Base-by-base conservation (phyloP, 108 stramenopile genomes). In the Mediolabrus comicus region DNA sequence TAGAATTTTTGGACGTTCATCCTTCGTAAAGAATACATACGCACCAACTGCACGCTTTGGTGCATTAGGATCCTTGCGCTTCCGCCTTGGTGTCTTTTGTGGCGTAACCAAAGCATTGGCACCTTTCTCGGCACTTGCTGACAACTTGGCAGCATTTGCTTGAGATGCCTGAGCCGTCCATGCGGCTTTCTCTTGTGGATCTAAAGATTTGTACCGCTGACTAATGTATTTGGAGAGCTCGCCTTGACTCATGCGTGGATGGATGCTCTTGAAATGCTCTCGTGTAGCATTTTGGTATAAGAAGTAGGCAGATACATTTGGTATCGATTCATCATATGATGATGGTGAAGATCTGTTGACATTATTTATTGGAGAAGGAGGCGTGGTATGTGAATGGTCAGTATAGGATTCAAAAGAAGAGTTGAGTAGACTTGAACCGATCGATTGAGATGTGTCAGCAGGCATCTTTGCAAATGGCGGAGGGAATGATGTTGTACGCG, bases 201-300 rank as follows among this genome's bases (percentile, higher is more conserved):
- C 86, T 54, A 90, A 59, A 43, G 77, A 71, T 75, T 85, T 86
- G 85, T 87, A 90, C 85, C 83, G 87, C 73, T 84, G 83, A 90
- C 83, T 90, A 19, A 86, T 90, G 62, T 85, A 87, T 71, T 90
- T 90, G 58, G 86, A 72, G n/a, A 90, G 69, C 46, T 90, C 83
- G 14, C 83, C 89, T 61, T 84, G 85, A 10, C 84, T 83, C 75
- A 77, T 77, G 2, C 65, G 83, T 9, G 86, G 86, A 57, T 90
- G 82, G 29, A 82, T 36, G 0, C 78, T 74, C 66, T 83, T 84
- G 83, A 90, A 87, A 25, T 83, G 68, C 16, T 84, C 89, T 17
- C 89, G 69, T 81, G 82, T 90, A 29, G 83, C 83, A 68, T 86
- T 86, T 70, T 75, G 78, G 49, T 87, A 87, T 30, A 87, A 83